Evolutionary conservation across 129 eudicot species (phyloP), one percentile per base, ranked within the genome.

Genomic region (Dittrichia graveolens): DNA sequence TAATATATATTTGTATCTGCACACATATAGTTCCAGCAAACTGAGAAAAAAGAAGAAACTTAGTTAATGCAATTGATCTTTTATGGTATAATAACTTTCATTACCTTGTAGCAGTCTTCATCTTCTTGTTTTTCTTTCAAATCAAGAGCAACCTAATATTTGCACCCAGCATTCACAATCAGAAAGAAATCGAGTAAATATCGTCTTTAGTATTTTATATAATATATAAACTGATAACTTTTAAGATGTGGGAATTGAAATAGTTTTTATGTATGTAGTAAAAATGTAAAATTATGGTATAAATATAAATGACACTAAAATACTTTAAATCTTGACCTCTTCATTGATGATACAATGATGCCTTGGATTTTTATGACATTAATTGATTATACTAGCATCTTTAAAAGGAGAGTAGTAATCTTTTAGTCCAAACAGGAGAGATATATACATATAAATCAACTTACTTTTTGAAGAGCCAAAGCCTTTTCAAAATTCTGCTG

Each of bases 31-130:
- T 58, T 42, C 37, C 3, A 14, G 43, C 37, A 45, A 9, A 46
- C 6, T 65, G 24, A 5, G 39, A 5, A 10, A 10, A 0, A 24
- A 56, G 42, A 65, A 65, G 38, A 45, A n/a, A 42, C 11, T 65
- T 10, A 65, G 41, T 16, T 11, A 5, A 19, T 42, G 34, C 38
- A 45, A 4, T 5, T 46, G 31, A 24, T 46, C 41, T 16, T 53
- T 9, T 54, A 52, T 52, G 10, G 39, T 53, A 53, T 7, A 40
- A 39, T 16, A 7, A 19, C 52, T 55, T 43, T 44, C 67, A n/a
- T 74, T 64, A 74, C 79, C 79, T 74, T 74, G 79, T 74, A 74
- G 55, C 45, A 63, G 56, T 53, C 76, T 54, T 56, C 40, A n/a
- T 74, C 64, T 63, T 64, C 64, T 16, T 40, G 44, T 52, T 64